Percentiles rank a stretch among this genome's conserved stretches.
Conservation (phyloP, 108 stramenopile species). For the Skeletonema grethae region DNA sequence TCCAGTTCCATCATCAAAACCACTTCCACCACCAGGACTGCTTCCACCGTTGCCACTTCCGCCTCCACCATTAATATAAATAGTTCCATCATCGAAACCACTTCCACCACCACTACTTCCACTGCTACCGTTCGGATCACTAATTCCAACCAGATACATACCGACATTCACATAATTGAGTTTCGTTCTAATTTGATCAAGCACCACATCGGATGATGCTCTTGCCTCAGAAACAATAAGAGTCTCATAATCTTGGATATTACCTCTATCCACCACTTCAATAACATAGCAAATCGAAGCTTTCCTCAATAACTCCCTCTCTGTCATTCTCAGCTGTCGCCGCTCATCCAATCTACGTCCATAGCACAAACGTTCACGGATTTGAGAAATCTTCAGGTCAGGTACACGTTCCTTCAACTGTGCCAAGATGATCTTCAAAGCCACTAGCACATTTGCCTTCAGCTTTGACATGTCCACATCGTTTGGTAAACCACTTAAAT, state of each 20-base stretch:
- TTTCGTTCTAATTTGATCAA: slow-evolving; percentile 5
- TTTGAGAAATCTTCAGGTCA: background rate
- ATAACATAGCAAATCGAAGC: background rate
- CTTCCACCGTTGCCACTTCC: background rate
- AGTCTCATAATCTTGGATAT: background rate
- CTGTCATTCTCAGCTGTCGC: background rate
- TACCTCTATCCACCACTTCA: background rate
- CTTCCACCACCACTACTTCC: background rate
- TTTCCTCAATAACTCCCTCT: background rate
- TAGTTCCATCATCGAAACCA: background rate
- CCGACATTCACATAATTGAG: background rate
- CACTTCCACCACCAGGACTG: background rate
- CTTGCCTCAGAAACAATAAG: slow-evolving; percentile 4
- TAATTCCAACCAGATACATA: background rate
- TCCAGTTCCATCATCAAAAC: background rate
- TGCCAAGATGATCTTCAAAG: slow-evolving; percentile 2
- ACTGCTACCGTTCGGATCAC: too few species aligned
- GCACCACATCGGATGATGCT: background rate
- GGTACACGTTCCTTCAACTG: background rate
- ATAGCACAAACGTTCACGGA: background rate
- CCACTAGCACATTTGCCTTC: background rate
- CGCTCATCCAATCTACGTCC: slow-evolving; percentile 2
- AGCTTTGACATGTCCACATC: background rate
- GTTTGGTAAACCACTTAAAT: slow-evolving; percentile 12
- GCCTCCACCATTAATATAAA: background rate